Conservation (phyloP, 441 rosid species). For the Sinapis alba region DNA sequence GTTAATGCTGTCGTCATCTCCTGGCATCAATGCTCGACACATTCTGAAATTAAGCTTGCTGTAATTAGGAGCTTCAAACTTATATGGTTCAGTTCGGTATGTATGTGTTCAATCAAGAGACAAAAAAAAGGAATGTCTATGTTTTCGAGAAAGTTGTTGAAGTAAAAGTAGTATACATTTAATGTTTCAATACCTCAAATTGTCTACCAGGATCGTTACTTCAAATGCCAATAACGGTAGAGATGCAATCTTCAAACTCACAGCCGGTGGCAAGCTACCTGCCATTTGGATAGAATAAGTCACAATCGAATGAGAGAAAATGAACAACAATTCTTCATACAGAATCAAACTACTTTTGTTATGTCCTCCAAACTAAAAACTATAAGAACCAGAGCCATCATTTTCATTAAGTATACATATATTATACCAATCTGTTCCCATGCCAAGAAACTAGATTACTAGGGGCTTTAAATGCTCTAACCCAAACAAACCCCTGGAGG, state of each 20-base stretch:
- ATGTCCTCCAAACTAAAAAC: too few species aligned
- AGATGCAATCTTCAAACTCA: constrained; percentile 86
- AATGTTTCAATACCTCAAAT: constrained; percentile 64
- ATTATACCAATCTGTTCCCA: constrained; percentile 1
- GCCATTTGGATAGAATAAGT: constrained; percentile 23
- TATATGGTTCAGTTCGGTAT: neutral
- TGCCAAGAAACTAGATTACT: constrained; percentile 3
- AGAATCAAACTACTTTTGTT: too few species aligned
- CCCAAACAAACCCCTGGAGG: neutral
- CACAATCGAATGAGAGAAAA: constrained; percentile 12
- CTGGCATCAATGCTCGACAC: constrained; percentile 97
- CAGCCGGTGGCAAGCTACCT: constrained; percentile 70
- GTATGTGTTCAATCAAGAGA: constrained; percentile 8
- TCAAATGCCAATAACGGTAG: constrained; percentile 83
- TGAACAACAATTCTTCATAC: neutral
- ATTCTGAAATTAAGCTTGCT: constrained; percentile 56
- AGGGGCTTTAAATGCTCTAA: neutral
- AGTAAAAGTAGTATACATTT: neutral
- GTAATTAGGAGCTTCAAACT: neutral
- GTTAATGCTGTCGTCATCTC: constrained; percentile 80
- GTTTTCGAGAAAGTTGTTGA: constrained; percentile 2
- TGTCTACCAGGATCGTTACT: constrained; percentile 74
- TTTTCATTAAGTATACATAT: neutral
- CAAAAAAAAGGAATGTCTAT: neutral
- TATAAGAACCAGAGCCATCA: neutral